Conservation (phyloP, 805 yeast genomes). For the Phaffomyces opuntiae region DNA sequence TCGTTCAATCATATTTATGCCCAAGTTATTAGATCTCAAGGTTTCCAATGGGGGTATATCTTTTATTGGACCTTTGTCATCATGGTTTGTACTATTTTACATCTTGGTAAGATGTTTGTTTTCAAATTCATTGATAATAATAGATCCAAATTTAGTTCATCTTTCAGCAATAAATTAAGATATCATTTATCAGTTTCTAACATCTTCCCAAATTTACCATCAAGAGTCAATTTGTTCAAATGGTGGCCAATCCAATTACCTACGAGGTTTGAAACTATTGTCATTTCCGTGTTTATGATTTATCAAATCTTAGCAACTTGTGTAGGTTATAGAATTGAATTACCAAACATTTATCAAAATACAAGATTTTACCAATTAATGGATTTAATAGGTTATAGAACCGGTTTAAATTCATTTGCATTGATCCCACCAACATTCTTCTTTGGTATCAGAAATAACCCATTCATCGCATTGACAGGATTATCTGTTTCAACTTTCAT, state of each 20-base stretch:
- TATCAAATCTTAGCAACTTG: conserved; percentile 26
- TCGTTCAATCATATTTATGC: conserved; percentile 32
- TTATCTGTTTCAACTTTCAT: conserved; percentile 50
- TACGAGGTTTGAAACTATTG: conserved; percentile 23
- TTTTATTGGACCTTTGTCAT: conserved; percentile 35
- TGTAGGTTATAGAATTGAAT: conserved; percentile 28
- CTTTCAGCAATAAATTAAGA: conserved; percentile 15
- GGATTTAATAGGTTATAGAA: conserved; percentile 45
- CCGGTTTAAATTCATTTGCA: conserved; percentile 43
- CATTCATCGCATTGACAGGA: conserved; percentile 55
- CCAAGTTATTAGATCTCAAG: conserved; percentile 32
- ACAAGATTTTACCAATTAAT: conserved; percentile 22
- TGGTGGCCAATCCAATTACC: conserved; percentile 27
- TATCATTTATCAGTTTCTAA: conserved; percentile 24
- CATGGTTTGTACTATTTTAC: conserved; percentile 24
- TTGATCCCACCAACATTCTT: conserved; percentile 51
- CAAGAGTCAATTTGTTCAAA: conserved; percentile 15
- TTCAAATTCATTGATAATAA: conserved; percentile 20
- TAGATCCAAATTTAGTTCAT: conserved; percentile 10
- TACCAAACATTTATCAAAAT: conserved; percentile 35
- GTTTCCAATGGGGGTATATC: conserved; percentile 40
- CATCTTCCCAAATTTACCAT: conserved; percentile 14
- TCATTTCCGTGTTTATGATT: conserved; percentile 26
- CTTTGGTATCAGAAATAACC: conserved; percentile 70
- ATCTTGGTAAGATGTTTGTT: conserved; percentile 22